A percentile compares a stretch with the other conserved stretches of the same genome.
Conservation (phyloP, 441 rosid genomes). For the Omphalea diandra region DNA sequence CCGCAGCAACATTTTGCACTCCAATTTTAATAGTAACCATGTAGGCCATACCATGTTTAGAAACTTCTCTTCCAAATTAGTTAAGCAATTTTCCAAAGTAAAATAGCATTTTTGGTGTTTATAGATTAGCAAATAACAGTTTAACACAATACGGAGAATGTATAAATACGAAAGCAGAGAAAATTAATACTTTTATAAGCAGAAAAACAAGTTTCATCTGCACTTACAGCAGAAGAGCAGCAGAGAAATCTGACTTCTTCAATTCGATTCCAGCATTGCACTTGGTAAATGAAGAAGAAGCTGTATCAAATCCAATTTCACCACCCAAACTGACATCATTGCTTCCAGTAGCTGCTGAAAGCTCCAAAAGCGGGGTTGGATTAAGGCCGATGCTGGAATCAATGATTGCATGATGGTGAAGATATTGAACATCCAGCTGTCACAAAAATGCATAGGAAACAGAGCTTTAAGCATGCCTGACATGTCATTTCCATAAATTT, state of each 20-base stretch:
- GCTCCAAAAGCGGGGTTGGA: slow-evolving; percentile 67
- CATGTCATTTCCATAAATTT: not conserved
- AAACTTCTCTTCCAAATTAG: not conserved
- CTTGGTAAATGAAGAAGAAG: slow-evolving; percentile 60
- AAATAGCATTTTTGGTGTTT: not conserved
- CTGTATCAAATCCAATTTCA: slow-evolving; percentile 71
- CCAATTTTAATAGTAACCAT: not conserved
- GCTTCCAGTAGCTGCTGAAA: slow-evolving; percentile 74
- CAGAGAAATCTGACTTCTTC: slow-evolving; percentile 63
- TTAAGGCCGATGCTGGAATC: slow-evolving; percentile 75
- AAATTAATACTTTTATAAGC: not conserved
- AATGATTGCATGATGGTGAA: slow-evolving; percentile 69
- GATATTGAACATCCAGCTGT: slow-evolving; percentile 75
- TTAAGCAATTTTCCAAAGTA: not conserved
- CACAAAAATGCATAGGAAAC: slow-evolving; percentile 18
- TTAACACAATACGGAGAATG: not conserved
- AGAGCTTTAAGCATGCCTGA: not conserved
- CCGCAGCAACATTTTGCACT: not conserved
- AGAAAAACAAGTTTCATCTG: not conserved
- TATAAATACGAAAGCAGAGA: not conserved
- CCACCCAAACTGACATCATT: slow-evolving; percentile 61
- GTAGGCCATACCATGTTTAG: not conserved
- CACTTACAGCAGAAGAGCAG: slow-evolving; percentile 67
- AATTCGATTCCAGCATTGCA: slow-evolving; percentile 68
- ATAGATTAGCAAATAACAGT: not conserved